A percentile compares a stretch with the other conserved stretches of the same genome.
Evolutionary conservation across 208 protist species (phyloP).

Genomic region (Trypanosoma scelopori): DNA sequence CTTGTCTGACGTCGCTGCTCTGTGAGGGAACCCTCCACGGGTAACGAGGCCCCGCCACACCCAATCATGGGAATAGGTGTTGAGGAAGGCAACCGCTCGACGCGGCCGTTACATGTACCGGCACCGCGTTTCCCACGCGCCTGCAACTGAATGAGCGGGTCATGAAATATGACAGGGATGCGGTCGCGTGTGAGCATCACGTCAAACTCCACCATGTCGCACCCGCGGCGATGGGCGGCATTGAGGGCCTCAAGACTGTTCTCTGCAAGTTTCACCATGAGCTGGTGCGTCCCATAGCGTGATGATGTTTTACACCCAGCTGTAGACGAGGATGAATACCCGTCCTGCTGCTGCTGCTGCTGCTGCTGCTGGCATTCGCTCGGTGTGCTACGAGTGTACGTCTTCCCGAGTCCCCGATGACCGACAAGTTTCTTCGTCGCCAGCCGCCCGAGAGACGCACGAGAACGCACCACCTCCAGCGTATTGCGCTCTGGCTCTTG

Average conservation of each 20-base stretch:
- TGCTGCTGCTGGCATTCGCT: not conserved
- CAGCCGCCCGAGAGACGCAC: conserved; percentile 44
- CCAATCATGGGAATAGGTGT: not conserved
- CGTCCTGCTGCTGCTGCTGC: not conserved
- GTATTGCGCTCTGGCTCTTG: conserved; percentile 28
- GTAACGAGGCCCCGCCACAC: not conserved
- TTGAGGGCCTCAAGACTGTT: conserved; percentile 76
- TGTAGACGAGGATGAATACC: conserved; percentile 1
- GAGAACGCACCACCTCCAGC: conserved; percentile 64
- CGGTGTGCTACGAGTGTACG: conserved; percentile 50
- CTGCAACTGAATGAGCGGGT: conserved; percentile 69
- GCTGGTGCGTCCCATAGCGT: conserved; percentile 9
- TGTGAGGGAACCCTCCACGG: not conserved
- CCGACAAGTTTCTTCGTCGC: conserved; percentile 67
- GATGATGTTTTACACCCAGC: not conserved
- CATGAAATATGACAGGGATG: conserved; percentile 78
- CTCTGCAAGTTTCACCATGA: conserved; percentile 62
- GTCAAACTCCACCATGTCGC: conserved; percentile 82
- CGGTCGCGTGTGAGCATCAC: conserved; percentile 82
- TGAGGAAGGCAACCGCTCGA: not conserved
- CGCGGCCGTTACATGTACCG: conserved; percentile 19
- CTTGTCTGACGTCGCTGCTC: too few relatives aligned
- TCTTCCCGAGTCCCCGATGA: conserved; percentile 80
- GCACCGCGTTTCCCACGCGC: conserved; percentile 38
- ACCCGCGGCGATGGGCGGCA: conserved; percentile 67